Conservation (phyloP, 2,329 filamentous ascomycete species). For the Aureobasidium sp. region DNA sequence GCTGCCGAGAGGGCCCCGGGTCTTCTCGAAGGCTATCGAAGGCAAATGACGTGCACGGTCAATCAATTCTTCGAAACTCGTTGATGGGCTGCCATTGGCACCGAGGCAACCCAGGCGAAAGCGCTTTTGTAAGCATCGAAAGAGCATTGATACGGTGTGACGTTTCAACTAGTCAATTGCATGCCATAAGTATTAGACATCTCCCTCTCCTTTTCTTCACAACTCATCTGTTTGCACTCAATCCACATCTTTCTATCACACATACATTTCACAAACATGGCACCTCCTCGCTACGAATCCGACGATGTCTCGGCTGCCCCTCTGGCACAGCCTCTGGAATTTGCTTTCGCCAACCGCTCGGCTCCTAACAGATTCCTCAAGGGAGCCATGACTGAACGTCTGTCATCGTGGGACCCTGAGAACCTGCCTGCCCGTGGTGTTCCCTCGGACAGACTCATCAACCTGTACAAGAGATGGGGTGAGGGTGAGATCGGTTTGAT, state of each 20-base stretch:
- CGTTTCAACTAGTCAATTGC: neutral
- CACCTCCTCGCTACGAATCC: constrained; percentile 31
- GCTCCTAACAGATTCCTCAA: constrained; percentile 61
- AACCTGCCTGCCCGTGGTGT: constrained; percentile 46
- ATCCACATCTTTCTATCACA: neutral
- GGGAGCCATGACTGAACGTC: constrained; percentile 57
- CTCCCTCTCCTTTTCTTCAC: neutral
- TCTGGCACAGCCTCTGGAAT: constrained; percentile 37
- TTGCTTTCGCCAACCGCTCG: constrained; percentile 42
- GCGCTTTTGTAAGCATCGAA: constrained; percentile 7
- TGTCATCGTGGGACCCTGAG: constrained; percentile 52
- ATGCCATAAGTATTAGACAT: neutral
- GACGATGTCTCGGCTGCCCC: constrained; percentile 33
- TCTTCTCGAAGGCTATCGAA: constrained; percentile 6
- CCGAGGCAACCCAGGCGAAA: constrained; percentile 1
- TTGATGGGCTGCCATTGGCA: neutral
- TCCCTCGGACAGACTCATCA: constrained; percentile 45
- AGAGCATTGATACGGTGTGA: constrained; percentile 1
- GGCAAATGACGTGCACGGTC: constrained; percentile 13
- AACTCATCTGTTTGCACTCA: neutral
- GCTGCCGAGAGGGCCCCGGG: neutral
- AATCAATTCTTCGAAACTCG: constrained; percentile 1
- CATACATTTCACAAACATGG: neutral
- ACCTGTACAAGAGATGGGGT: constrained; percentile 55
- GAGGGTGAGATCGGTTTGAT: constrained; percentile 49